Evolutionary conservation across 2,329 filamentous ascomycete species (phyloP).

Genomic region (Xylariaceae sp.): DNA sequence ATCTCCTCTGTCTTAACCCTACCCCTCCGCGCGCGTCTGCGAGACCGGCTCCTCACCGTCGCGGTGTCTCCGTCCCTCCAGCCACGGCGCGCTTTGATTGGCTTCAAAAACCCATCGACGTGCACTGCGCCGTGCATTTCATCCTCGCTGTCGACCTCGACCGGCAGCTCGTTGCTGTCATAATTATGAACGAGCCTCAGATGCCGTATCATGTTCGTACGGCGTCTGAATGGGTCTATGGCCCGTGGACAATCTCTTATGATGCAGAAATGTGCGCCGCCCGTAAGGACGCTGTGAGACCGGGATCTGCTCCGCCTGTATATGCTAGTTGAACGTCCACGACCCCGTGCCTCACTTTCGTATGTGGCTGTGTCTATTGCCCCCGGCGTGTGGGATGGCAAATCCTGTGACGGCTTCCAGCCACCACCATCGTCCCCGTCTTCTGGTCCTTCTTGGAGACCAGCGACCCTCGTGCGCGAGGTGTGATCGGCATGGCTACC

Average conservation of each 20-base stretch:
- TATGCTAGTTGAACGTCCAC: not conserved
- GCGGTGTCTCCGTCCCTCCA: slow-evolving; percentile 42
- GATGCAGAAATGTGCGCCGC: slow-evolving; percentile 34
- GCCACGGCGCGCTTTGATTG: slow-evolving; percentile 46
- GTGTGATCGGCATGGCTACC: slow-evolving; percentile 22
- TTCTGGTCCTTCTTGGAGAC: slow-evolving; percentile 18
- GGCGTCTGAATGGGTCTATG: slow-evolving; percentile 36
- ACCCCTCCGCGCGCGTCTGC: not conserved
- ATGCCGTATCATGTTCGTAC: slow-evolving; percentile 40
- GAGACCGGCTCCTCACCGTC: slow-evolving; percentile 14
- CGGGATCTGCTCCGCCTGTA: slow-evolving; percentile 20
- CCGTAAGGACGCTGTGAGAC: slow-evolving; percentile 22
- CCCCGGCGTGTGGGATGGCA: not conserved
- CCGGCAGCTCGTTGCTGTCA: slow-evolving; percentile 31
- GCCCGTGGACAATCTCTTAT: slow-evolving; percentile 36
- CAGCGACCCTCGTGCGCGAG: slow-evolving; percentile 27
- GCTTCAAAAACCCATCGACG: slow-evolving; percentile 62
- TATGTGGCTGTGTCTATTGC: not conserved
- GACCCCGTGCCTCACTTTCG: slow-evolving; percentile 3
- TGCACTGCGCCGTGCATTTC: slow-evolving; percentile 62
- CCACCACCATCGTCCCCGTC: slow-evolving; percentile 14
- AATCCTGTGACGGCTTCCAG: not conserved
- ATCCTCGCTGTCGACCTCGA: slow-evolving; percentile 42
- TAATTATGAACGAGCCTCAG: slow-evolving; percentile 34
- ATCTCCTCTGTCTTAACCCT: not conserved